Evolutionary conservation across 1,139 yeast species (phyloP), one percentile per base, ranked within the genome.

Genomic region (Nakaseomyces bracarensis): DNA sequence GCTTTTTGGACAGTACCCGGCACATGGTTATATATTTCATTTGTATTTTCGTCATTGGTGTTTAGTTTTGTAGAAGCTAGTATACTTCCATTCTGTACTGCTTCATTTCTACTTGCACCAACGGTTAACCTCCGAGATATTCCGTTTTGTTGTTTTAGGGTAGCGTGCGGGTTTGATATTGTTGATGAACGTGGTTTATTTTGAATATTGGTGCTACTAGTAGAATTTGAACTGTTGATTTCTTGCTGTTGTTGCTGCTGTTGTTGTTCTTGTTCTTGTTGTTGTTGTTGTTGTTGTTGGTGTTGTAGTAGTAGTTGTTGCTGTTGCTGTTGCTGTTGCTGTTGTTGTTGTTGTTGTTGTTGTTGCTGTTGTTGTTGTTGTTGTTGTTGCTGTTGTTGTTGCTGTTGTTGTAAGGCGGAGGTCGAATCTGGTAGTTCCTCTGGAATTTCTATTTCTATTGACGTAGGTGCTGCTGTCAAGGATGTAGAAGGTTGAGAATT

Each of bases 371-470:
- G 43, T 11, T 20, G 45, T 30, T 30, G 45, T 18, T 28, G 36
- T 14, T 61, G 66, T 36, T 4, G 66, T 65, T 41, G 47, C 54
- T 41, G 60, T 41, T 40, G 57, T 40, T 46, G 55, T 39, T 41
- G 55, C 38, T 15, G 49, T 6, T 23, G 30, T 18, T 36, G 50
- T 4, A 50, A 46, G 16, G 52, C 46, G n/a, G 48, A 39, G 8
- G 55, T 44, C 35, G 57, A 60, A 1, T 57, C 53, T 11, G 67
- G 67, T 41, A 69, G 48, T 27, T 66, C 69, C 46, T 70, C 74
- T 5, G 82, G 82, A 39, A 77, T 77, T 51, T 76, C 82, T 47
- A 76, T 76, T 48, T 77, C 77, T 15, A 72, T 67, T 2, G 78
- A 72, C 0, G 77, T 64, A 4, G 68, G 57, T 0, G 62, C 64